Conservation (phyloP, 2,329 filamentous ascomycete species). For the Colletotrichum destructivum region DNA sequence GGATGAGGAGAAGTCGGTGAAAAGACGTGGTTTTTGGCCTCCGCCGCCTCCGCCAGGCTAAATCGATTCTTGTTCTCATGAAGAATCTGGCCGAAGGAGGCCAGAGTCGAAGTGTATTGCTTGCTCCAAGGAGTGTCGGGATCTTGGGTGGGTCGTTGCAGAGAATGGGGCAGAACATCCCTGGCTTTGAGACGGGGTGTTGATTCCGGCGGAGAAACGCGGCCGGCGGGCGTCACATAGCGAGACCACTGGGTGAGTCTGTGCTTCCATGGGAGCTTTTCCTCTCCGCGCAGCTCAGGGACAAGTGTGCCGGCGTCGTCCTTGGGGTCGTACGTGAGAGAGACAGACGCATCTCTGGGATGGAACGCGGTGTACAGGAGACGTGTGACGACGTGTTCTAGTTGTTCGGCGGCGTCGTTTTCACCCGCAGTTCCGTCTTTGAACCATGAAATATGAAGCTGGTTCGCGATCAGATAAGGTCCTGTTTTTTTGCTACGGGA, state of each 20-base stretch:
- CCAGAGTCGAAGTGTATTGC: conserved; percentile 50
- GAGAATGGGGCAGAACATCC: conserved; percentile 9
- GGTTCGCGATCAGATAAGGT: conserved; percentile 5
- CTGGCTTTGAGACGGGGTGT: conserved; percentile 13
- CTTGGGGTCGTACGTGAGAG: conserved; percentile 7
- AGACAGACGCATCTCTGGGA: conserved; percentile 1
- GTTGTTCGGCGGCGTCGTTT: conserved; percentile 28
- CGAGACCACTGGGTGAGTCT: conserved; percentile 38
- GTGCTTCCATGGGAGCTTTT: conserved; percentile 40
- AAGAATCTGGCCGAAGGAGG: conserved; percentile 68
- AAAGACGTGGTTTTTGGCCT: conserved; percentile 55
- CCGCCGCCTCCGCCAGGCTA: neutral
- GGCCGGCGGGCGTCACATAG: conserved; percentile 42
- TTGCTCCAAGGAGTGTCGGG: conserved; percentile 17
- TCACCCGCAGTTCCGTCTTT: conserved; percentile 12
- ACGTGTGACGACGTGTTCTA: conserved; percentile 41
- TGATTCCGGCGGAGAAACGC: neutral
- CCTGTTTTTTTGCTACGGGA: neutral
- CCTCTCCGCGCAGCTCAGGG: conserved; percentile 6
- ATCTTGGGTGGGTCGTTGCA: neutral
- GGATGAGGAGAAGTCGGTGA: conserved; percentile 63
- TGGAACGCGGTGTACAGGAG: conserved; percentile 35
- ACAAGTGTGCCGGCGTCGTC: conserved; percentile 8
- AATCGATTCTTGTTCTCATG: conserved; percentile 48
- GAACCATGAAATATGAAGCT: conserved; percentile 44